Percentiles rank a stretch among this genome's conserved stretches.
Conservation (phyloP, 1,284 basidiomycete species). For the Sanghuangporus weigelae region DNA sequence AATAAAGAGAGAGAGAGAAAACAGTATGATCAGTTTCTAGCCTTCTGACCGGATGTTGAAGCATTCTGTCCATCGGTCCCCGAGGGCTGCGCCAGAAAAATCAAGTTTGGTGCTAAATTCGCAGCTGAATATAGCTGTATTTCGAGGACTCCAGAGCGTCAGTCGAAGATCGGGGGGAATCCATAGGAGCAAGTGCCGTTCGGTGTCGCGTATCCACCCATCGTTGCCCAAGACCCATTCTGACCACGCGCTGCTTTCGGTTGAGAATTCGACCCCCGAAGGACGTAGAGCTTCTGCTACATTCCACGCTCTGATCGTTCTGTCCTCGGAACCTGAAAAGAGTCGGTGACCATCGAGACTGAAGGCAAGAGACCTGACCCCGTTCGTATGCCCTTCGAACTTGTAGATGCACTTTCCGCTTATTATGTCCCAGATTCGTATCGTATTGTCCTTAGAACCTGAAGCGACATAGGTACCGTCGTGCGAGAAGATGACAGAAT, state of each 20-base stretch:
- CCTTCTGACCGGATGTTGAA: neutral
- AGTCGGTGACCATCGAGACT: neutral
- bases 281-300: neutral
- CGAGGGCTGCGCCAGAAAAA: neutral
- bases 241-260: neutral
- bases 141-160: neutral
- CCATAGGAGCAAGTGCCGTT: neutral
- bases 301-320: constrained; percentile 3
- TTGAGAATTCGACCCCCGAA: too few species aligned
- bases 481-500: neutral
- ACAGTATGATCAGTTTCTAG: neutral
- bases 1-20: too few species aligned
- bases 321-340: neutral
- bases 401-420: neutral
- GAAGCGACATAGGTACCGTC: neutral
- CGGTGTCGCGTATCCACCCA: neutral
- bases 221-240: neutral
- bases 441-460: neutral
- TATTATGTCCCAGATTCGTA: neutral
- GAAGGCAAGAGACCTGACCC: neutral
- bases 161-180: neutral
- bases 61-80: neutral
- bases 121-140: neutral
- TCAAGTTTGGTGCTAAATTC: neutral
- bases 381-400: neutral